Evolutionary conservation across 2,329 filamentous ascomycete genomes (phyloP).

Genomic region (Colletotrichum sp.): DNA sequence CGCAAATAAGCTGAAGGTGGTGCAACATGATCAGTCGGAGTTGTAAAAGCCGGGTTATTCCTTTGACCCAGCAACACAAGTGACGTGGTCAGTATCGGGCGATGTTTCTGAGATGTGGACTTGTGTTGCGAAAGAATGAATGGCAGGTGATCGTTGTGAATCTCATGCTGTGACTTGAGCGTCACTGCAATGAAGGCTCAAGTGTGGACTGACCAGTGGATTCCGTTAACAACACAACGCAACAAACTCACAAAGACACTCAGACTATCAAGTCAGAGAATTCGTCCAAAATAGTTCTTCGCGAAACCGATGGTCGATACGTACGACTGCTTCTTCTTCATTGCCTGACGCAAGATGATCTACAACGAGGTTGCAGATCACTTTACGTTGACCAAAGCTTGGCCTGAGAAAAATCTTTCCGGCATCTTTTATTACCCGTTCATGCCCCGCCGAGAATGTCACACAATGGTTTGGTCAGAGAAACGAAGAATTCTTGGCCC

Average conservation of each 20-base stretch:
- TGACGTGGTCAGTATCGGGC: neutral
- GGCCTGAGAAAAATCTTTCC: neutral
- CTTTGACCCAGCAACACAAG: neutral
- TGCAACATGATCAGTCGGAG: neutral
- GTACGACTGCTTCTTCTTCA: neutral
- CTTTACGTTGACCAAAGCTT: neutral
- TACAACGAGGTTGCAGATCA: neutral
- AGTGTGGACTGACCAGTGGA: neutral
- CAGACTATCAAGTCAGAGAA: fast-evolving
- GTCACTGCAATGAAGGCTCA: neutral
- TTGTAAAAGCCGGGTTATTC: neutral
- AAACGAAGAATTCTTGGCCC: neutral
- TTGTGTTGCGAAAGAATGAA: fast-evolving
- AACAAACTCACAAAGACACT: neutral
- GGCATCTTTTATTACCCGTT: neutral
- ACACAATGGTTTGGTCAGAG: neutral
- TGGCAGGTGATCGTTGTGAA: neutral
- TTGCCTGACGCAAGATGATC: neutral
- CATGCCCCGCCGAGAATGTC: neutral
- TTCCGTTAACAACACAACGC: neutral
- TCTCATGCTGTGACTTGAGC: neutral
- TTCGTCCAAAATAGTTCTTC: neutral
- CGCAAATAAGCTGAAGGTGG: neutral
- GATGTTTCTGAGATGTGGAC: neutral
- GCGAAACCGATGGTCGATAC: neutral